These are phyloP conservation scores for Parathielavia hyrcaniae DNA, from an alignment of 495 filamentous ascomycete genomes.

Conservation along the genomic window DNA sequence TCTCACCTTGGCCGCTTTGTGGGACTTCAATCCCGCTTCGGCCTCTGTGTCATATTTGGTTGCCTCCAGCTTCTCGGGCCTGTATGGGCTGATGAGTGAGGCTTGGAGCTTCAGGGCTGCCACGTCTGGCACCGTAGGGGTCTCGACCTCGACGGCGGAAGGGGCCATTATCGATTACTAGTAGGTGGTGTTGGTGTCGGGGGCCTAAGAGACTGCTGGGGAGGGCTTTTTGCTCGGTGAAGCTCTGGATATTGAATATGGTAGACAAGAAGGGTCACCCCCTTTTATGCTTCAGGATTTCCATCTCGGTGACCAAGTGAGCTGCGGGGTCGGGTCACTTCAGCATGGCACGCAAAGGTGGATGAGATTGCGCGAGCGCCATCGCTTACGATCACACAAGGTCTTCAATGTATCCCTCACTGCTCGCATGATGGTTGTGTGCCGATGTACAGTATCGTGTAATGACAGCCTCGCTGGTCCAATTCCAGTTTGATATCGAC, in stretches of 20 bases:
- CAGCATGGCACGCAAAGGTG: constrained; percentile 17
- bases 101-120: constrained; percentile 32
- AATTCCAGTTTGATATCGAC: not conserved
- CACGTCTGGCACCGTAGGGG: constrained; percentile 27
- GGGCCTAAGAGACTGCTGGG: not conserved
- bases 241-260: not conserved
- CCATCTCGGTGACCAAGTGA: not conserved
- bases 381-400: constrained; percentile 14
- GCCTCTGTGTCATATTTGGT: constrained; percentile 47
- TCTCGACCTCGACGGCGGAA: constrained; percentile 33
- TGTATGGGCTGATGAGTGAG: constrained; percentile 50
- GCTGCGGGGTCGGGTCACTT: constrained; percentile 14
- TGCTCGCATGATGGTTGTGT: not conserved
- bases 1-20: constrained; percentile 40
- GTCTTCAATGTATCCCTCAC: not conserved
- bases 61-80: constrained; percentile 53
- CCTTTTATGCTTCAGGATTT: not conserved
- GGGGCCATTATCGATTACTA: constrained; percentile 31
- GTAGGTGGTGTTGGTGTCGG: not conserved
- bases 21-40: constrained; percentile 42
- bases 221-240: not conserved
- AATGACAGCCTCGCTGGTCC: not conserved
- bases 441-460: constrained; percentile 9
- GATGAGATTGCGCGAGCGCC: constrained; percentile 24
- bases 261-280: not conserved